Evolutionary conservation across 139 green algal species (phyloP).

Genomic region (Zygnema circumcarinatum): DNA sequence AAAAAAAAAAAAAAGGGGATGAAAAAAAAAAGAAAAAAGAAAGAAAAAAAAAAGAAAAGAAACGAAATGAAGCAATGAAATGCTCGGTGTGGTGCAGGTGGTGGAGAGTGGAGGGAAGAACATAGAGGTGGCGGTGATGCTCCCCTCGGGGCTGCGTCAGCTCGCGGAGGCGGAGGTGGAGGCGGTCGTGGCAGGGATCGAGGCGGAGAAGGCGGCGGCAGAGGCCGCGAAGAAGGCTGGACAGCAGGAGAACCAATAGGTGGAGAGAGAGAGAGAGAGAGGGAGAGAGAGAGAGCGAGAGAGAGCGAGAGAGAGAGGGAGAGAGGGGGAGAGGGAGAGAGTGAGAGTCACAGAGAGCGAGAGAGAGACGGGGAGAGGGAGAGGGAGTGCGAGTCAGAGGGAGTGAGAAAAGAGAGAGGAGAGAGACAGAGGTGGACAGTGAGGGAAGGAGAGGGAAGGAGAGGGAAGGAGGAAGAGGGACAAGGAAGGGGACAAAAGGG

Average conservation of each 20-base stretch:
- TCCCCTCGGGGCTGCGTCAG: slow-evolving; percentile 51
- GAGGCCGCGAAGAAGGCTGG: slow-evolving; percentile 53
- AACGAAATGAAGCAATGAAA: background rate
- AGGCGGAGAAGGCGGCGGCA: slow-evolving; percentile 61
- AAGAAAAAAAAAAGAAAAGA: background rate
- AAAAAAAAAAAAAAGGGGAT: background rate
- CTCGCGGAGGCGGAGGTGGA: slow-evolving; percentile 55
- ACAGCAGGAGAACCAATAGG: background rate
- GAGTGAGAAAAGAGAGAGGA: background rate
- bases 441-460: background rate
- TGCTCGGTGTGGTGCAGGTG: slow-evolving; percentile 27
- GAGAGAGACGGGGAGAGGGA: background rate
- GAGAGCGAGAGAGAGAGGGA: background rate
- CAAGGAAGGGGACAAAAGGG: background rate
- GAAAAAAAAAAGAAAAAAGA: background rate
- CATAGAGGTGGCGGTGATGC: slow-evolving; percentile 89
- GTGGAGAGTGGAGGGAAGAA: slow-evolving; percentile 76
- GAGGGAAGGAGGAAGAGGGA: background rate
- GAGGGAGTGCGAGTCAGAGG: background rate
- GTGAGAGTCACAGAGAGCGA: background rate
- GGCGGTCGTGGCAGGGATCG: slow-evolving; percentile 45
- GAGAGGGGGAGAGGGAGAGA: background rate
- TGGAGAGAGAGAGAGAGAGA: background rate
- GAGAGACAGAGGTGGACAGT: background rate
- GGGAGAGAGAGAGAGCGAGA: background rate